A percentile compares a stretch with the other conserved stretches of the same genome.
Conservation (phyloP, 495 filamentous ascomycete species). For the Annulohypoxylon maeteangense region DNA sequence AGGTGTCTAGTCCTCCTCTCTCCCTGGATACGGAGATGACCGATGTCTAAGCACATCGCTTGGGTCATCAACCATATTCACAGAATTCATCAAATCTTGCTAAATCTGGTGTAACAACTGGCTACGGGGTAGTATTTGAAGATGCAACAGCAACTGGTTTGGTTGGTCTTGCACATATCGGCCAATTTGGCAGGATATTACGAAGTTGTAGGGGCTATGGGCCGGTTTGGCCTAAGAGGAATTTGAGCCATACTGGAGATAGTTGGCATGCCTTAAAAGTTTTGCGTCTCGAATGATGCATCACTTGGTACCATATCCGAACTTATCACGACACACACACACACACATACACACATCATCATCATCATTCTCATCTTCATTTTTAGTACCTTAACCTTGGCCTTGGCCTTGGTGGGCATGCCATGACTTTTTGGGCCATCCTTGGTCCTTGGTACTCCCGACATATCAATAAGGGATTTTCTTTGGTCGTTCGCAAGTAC, state of each 20-base stretch:
- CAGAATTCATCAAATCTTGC: conserved; percentile 38
- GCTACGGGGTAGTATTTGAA: conserved; percentile 48
- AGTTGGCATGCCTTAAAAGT: conserved; percentile 21
- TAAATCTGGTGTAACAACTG: conserved; percentile 51
- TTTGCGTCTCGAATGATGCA: conserved; percentile 33
- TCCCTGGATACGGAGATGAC: conserved; percentile 61
- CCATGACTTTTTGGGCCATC: conserved; percentile 19
- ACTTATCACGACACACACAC: conserved; percentile 9
- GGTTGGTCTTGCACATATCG: conserved; percentile 39
- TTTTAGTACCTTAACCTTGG: conserved; percentile 22
- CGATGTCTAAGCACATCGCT: conserved; percentile 51
- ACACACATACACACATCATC: not conserved
- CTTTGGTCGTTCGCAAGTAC: conserved; percentile 11
- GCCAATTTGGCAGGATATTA: conserved; percentile 45
- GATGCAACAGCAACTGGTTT: conserved; percentile 35
- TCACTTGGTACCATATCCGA: conserved; percentile 18
- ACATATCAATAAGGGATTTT: conserved; percentile 11
- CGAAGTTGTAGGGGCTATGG: conserved; percentile 22
- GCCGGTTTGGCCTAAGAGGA: conserved; percentile 15
- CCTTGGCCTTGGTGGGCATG: conserved; percentile 9
- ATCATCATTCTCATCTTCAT: conserved; percentile 6
- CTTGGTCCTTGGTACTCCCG: conserved; percentile 21
- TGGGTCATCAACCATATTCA: conserved; percentile 28
- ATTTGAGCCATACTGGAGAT: conserved; percentile 18
- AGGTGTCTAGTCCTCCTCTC: conserved; percentile 31